Conservation (phyloP, 2,329 filamentous ascomycete genomes). For the Phoma sp. region DNA sequence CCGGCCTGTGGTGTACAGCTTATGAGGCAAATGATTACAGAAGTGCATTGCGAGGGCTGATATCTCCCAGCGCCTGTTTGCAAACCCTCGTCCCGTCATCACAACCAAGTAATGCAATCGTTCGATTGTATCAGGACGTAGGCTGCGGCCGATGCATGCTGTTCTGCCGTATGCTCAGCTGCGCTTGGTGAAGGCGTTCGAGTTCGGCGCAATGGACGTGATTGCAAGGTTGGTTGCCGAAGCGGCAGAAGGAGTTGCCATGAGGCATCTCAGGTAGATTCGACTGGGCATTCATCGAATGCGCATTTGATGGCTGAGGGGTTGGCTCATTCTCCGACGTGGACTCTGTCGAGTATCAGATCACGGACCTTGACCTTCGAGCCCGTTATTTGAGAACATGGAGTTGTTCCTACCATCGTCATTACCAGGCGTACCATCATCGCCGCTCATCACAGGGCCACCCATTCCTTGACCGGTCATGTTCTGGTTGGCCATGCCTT, state of each 20-base stretch:
- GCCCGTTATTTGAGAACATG: constrained; percentile 24
- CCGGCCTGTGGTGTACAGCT: too few relatives aligned
- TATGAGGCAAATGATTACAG: too few relatives aligned
- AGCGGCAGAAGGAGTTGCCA: constrained; percentile 5
- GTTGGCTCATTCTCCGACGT: constrained; percentile 9
- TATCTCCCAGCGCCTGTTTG: too few relatives aligned
- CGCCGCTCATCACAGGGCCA: constrained; percentile 16
- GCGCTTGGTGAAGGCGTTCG: constrained; percentile 9
- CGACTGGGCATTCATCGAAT: not conserved
- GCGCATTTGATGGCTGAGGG: constrained; percentile 1
- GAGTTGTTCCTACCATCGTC: constrained; percentile 32
- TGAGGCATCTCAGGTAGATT: constrained; percentile 5
- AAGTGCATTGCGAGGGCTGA: too few relatives aligned
- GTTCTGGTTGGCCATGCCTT: not conserved
- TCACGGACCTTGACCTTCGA: constrained; percentile 28
- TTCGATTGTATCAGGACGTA: not conserved
- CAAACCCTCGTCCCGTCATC: too few relatives aligned
- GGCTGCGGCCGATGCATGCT: constrained; percentile 2
- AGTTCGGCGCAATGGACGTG: constrained; percentile 20
- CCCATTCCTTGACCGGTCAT: constrained; percentile 21
- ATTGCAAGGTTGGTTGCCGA: constrained; percentile 9
- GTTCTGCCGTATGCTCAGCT: constrained; percentile 5
- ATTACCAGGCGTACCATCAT: constrained; percentile 29
- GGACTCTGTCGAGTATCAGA: constrained; percentile 19
- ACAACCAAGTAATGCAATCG: too few relatives aligned